Evolutionary conservation across 1,284 basidiomycete species (phyloP).

Genomic region (Heterobasidion irregulare): DNA sequence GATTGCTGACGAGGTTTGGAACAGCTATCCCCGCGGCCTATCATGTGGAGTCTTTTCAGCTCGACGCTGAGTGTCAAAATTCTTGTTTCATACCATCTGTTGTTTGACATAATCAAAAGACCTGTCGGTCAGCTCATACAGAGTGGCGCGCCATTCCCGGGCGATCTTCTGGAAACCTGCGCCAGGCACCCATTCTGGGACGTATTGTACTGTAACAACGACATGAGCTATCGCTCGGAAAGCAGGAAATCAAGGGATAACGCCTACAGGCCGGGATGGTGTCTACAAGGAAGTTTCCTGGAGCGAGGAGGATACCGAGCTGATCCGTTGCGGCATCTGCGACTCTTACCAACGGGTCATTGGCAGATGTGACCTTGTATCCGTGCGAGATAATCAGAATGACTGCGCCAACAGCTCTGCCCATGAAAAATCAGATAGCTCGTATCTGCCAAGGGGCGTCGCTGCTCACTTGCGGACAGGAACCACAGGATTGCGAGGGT

Average conservation of each 20-base stretch:
- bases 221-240: constrained; percentile 12
- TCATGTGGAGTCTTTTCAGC: constrained; percentile 7
- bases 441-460: constrained; percentile 1
- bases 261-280: constrained; percentile 19
- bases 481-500: constrained; percentile 13
- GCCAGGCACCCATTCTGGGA: constrained; percentile 61
- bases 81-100: constrained; percentile 37
- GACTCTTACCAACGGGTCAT: constrained; percentile 22
- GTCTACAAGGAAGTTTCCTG: constrained; percentile 23
- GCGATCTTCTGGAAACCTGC: constrained; percentile 49
- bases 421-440: background rate
- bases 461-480: constrained; percentile 18
- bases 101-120: constrained; percentile 52
- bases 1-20: constrained; percentile 40
- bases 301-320: constrained; percentile 17
- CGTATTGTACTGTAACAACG: constrained; percentile 38
- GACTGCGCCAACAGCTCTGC: constrained; percentile 22
- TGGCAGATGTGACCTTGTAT: constrained; percentile 20
- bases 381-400: constrained; percentile 27
- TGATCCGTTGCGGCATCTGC: constrained; percentile 21
- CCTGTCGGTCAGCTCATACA: constrained; percentile 43
- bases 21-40: constrained; percentile 45
- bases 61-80: background rate
- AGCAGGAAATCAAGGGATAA: background rate
- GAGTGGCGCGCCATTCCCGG: constrained; percentile 36